Evolutionary conservation across 1,284 basidiomycete genomes (phyloP), one percentile per base, ranked within the genome.

Genomic region (Puccinia sorghi): DNA sequence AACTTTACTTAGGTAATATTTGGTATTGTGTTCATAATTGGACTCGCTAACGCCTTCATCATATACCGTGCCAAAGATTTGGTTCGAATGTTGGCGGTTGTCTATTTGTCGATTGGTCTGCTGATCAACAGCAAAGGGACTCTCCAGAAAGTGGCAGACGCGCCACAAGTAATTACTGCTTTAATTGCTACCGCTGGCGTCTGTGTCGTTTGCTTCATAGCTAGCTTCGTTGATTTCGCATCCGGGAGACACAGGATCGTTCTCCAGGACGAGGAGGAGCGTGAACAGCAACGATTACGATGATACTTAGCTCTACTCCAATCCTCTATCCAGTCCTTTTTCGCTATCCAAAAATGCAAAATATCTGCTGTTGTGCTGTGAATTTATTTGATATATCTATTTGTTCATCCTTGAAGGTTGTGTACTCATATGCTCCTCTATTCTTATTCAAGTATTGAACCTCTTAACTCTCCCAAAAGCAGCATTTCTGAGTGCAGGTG

Each of bases 71-170:
- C 57, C 39, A 57, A 71, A 48, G 76, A 78, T 25, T 46, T 71
- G 43, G 25, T 78, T 13, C 67, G 76, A 37, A 71, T 69, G 37
- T n/a, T 78, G n/a, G 76, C 64, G 20, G 66, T 69, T 4, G 66
- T 78, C 25, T 78, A 69, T 39, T 46, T 78, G 15, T 70, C 76
- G 22, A 59, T 69, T 37, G 66, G 48, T 25, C n/a, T 78, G 8
- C 41, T 78, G 25, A 50, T 67, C 17, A 59, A 69, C 20, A 64
- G 67, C 43, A 46, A 69, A 20, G 67, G 67, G 13, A 61, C 32
- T 15, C 41, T 78, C n/a, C 64, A 69, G 17, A 78, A 64, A 63
- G 54, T 78, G n/a, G 46, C 52, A 46, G 76, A 78, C 43, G 66
- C 66, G 17, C 76, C 76, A 20, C 67, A 70, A 41, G 46, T 78